These are phyloP conservation scores for Skeletonema grethae DNA, from an alignment of 108 stramenopile genomes.

Conservation along the genomic window DNA sequence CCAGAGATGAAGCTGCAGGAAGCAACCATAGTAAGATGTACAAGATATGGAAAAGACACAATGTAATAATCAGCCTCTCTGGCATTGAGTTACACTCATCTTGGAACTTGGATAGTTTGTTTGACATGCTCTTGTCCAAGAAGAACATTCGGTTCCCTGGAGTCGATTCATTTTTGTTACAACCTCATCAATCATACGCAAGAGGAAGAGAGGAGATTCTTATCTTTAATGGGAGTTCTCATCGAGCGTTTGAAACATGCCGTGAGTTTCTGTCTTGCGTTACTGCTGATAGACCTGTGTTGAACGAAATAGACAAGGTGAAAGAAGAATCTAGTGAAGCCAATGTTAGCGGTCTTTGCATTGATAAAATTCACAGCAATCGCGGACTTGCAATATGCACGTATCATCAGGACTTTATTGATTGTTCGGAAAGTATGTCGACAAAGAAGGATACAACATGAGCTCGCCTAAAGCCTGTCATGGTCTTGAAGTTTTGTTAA, in stretches of 20 bases:
- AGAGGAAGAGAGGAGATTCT: neutral
- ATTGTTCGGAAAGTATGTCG: neutral
- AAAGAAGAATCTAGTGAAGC: neutral
- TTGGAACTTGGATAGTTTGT: neutral
- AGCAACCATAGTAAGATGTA: neutral
- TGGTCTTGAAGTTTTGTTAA: neutral
- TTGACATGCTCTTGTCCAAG: neutral
- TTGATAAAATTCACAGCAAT: neutral
- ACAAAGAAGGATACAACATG: neutral
- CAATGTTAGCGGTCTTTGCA: neutral
- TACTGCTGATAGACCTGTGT: neutral
- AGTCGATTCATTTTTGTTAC: neutral
- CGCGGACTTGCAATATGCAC: neutral
- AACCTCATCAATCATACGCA: neutral
- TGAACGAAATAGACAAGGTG: neutral
- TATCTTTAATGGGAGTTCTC: neutral
- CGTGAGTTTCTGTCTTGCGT: neutral
- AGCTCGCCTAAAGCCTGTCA: neutral
- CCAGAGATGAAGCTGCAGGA: neutral
- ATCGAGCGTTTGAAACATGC: neutral
- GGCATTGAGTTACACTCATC: neutral
- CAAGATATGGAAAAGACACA: neutral
- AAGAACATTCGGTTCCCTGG: neutral
- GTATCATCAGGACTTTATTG: slow-evolving; percentile 1
- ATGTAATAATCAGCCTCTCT: neutral